These are phyloP conservation scores for Botryobasidium botryosum DNA, from an alignment of 768 basidiomycete species.

Conservation along the genomic window DNA sequence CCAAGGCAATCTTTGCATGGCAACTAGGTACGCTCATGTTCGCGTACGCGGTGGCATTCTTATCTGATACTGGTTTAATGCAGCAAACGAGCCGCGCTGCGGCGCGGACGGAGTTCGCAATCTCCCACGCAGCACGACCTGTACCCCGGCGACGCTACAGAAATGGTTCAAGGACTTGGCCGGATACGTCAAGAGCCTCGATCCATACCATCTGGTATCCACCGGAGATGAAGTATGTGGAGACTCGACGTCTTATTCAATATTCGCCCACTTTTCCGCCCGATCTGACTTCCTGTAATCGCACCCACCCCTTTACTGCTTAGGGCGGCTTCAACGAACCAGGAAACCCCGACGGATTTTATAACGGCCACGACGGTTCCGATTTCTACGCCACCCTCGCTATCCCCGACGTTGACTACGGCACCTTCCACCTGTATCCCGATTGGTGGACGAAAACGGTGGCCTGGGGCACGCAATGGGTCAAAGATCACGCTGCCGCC, in stretches of 20 bases:
- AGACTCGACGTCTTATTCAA: no score
- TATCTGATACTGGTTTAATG: background rate
- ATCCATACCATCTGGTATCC: slow-evolving; percentile 13
- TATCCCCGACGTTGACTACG: slow-evolving; percentile 8
- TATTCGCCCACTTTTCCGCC: no score
- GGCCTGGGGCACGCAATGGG: slow-evolving; percentile 11
- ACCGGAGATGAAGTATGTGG: slow-evolving; percentile 12
- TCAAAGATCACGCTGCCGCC: slow-evolving; percentile 6
- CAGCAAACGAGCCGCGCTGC: slow-evolving; percentile 11
- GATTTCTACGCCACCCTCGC: slow-evolving; percentile 8
- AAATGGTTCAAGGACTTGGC: slow-evolving; percentile 7
- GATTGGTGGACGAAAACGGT: slow-evolving; percentile 13
- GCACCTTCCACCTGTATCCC: slow-evolving; percentile 11
- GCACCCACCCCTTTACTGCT: background rate
- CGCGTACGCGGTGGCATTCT: background rate
- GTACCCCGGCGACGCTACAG: slow-evolving; percentile 11
- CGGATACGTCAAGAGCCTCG: slow-evolving; percentile 13
- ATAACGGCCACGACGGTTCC: slow-evolving; percentile 11
- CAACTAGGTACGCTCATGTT: slow-evolving; percentile 1
- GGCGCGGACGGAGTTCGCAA: slow-evolving; percentile 13
- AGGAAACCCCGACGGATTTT: slow-evolving; percentile 2
- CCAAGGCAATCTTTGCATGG: slow-evolving; percentile 12
- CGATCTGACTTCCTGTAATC: background rate
- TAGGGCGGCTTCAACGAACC: slow-evolving; percentile 11
- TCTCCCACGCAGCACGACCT: slow-evolving; percentile 11